These are phyloP conservation scores for Aspergillus coremiiformis DNA, from an alignment of 495 filamentous ascomycete genomes.

Conservation along the genomic window DNA sequence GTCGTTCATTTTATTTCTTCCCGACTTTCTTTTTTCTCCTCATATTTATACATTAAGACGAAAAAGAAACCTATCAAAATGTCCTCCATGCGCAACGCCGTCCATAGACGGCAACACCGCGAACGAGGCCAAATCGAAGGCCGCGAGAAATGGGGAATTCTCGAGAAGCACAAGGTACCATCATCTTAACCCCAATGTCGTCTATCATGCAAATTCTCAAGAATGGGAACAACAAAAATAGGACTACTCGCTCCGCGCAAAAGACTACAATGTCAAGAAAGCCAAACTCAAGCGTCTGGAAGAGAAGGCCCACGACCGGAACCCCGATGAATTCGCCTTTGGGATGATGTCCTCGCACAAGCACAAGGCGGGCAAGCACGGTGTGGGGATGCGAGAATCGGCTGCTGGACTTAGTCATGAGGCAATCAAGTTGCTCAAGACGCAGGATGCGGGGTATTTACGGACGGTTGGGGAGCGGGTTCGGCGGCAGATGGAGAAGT, in stretches of 20 bases:
- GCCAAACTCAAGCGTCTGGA: conserved; percentile 67
- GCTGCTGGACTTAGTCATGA: conserved; percentile 50
- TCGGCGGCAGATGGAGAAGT: conserved; percentile 50
- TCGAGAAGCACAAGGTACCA: conserved; percentile 78
- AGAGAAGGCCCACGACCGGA: conserved; percentile 75
- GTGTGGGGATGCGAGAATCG: conserved; percentile 40
- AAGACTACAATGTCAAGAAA: conserved; percentile 83
- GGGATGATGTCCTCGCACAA: conserved; percentile 64
- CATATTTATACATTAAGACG: neutral
- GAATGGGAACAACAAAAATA: conserved; percentile 19
- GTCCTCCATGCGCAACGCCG: conserved; percentile 79
- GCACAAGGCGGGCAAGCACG: conserved; percentile 52
- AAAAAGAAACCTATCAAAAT: conserved; percentile 36
- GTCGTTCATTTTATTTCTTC: neutral
- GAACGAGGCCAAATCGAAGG: conserved; percentile 83
- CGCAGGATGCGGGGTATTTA: conserved; percentile 88
- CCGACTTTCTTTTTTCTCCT: neutral
- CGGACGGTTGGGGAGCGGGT: conserved; percentile 57
- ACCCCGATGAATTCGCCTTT: conserved; percentile 95
- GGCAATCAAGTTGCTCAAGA: conserved; percentile 83
- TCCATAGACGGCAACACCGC: conserved; percentile 67
- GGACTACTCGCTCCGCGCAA: conserved; percentile 89
- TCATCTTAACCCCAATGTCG: neutral
- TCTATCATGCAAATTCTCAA: conserved; percentile 14
- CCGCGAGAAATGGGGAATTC: conserved; percentile 73